These are phyloP conservation scores for Phytophthora palmivora DNA, from an alignment of 352 stramenopile species.

Conservation along the genomic window DNA sequence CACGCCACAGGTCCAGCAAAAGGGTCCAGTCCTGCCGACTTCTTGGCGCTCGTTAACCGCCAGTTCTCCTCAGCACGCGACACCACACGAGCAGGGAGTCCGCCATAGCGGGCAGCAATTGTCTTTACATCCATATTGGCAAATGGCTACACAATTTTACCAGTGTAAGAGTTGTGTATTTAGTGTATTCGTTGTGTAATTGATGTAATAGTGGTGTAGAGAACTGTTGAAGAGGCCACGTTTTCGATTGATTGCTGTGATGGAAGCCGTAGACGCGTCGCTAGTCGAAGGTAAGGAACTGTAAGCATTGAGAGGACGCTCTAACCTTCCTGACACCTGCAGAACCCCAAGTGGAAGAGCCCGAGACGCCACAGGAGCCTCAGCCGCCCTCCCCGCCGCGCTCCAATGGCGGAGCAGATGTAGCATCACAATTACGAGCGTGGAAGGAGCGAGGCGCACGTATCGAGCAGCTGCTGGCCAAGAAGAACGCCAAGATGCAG, in stretches of 20 bases:
- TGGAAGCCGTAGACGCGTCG: conserved; percentile 26
- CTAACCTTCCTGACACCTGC: conserved; percentile 2
- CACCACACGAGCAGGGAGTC: conserved; percentile 58
- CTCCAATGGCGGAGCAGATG: conserved; percentile 33
- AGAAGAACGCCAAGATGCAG: conserved; percentile 77
- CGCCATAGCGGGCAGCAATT: conserved; percentile 58
- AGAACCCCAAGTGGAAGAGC: conserved; percentile 24
- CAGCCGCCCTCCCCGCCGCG: conserved; percentile 23
- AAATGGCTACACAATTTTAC: conserved; percentile 4
- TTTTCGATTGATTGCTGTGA: conserved; percentile 15
- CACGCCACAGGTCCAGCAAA: conserved; percentile 64
- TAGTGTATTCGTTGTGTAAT: conserved; percentile 3
- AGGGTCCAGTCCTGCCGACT: conserved; percentile 40
- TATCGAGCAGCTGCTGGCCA: conserved; percentile 70
- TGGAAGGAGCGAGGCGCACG: conserved; percentile 71
- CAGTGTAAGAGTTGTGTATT: background rate
- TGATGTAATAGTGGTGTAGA: conserved; percentile 19
- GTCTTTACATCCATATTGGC: conserved; percentile 57
- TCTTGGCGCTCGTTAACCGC: conserved; percentile 57
- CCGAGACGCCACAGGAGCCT: conserved; percentile 6
- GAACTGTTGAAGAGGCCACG: conserved; percentile 15
- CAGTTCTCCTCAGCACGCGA: conserved; percentile 59
- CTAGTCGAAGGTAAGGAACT: conserved; percentile 31
- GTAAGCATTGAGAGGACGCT: background rate
- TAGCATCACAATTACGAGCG: conserved; percentile 41